Evolutionary conservation across 805 yeast genomes (phyloP), one percentile per base, ranked within the genome.

Genomic region (Metschnikowia sp.): DNA sequence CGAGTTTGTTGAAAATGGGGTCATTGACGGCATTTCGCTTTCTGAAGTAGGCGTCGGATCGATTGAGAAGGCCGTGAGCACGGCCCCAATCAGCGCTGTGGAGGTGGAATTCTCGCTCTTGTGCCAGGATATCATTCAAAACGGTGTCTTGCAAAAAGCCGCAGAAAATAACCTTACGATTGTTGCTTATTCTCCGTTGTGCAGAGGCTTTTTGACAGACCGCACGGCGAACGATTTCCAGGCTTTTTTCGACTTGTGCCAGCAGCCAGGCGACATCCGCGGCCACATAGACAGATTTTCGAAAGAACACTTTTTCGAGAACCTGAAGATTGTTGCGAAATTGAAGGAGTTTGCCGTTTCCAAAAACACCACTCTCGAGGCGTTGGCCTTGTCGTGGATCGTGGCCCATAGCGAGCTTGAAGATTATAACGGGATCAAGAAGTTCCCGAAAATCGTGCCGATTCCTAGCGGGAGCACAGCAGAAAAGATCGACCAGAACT

Each of bases 121-220:
- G 69, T 64, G 81, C n/a, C 76, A 79, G 39, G 87, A 85, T 12
- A 77, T 84, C 34, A 59, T 81, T 38, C 49, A 62, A 2, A 81
- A 86, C 60, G 96, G 92, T 1, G 74, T 86, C 18, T 77, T 83
- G 51, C 78, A 74, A 3, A 75, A 77, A 5, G 79, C 84, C 53
- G 74, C 78, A 18, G 80, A 83, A 51, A 65, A 75, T 32, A 72
- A 72, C 12, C 77, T 90, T 47, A 85, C 94, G 11, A 70, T 88
- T 30, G 72, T 88, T 48, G 87, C 90, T 26, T 90, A 90, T 66
- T 85, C 96, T 30, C 97, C 97, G 30, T 72, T 90, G 46, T 84
- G 90, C 9, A 76, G 87, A 58, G 97, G 96, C 1, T 69, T 84
- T 50, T 73, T 90, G 45, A 83, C 92, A 3, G 96, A 94, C 47